Evolutionary conservation across 495 filamentous ascomycete genomes (phyloP).

Genomic region (Penicillium lagena): DNA sequence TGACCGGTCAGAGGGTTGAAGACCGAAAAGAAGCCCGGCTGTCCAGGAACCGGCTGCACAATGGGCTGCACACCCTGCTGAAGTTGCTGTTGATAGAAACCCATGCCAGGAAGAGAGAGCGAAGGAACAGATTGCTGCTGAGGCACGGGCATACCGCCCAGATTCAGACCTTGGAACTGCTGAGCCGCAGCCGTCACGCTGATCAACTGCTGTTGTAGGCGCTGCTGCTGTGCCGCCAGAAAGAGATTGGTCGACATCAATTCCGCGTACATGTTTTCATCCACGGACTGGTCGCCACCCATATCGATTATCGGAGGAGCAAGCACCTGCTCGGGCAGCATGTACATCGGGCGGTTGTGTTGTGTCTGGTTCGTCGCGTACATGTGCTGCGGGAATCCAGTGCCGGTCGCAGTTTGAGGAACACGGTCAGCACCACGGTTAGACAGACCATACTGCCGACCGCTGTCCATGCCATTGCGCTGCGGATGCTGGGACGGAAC

Average conservation of each 20-base stretch:
- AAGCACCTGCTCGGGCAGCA: slow-evolving; percentile 74
- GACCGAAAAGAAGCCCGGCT: slow-evolving; percentile 70
- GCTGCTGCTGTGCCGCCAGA: slow-evolving; percentile 82
- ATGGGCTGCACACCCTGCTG: slow-evolving; percentile 69
- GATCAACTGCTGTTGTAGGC: slow-evolving; percentile 60
- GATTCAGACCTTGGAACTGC: slow-evolving; percentile 70
- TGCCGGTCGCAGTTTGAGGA: slow-evolving; percentile 58
- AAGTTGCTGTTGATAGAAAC: slow-evolving; percentile 62
- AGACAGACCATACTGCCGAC: slow-evolving; percentile 36
- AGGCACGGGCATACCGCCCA: slow-evolving; percentile 31
- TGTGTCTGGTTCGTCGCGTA: slow-evolving; percentile 40
- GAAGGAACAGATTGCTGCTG: slow-evolving; percentile 36
- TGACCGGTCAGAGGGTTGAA: slow-evolving; percentile 81
- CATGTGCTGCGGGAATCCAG: slow-evolving; percentile 46
- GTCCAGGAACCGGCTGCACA: slow-evolving; percentile 58
- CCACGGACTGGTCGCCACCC: slow-evolving; percentile 59
- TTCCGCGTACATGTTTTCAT: slow-evolving; percentile 76
- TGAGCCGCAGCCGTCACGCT: slow-evolving; percentile 53
- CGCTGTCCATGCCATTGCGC: slow-evolving; percentile 38
- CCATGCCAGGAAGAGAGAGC: slow-evolving; percentile 38
- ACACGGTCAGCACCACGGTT: slow-evolving; percentile 38
- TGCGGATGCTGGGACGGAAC: slow-evolving; percentile 57
- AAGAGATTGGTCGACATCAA: slow-evolving; percentile 80
- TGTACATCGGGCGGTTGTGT: slow-evolving; percentile 54
- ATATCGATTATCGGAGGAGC: slow-evolving; percentile 75